These are phyloP conservation scores for Fusarium humuli DNA, from an alignment of 2,329 filamentous ascomycete genomes.

Conservation along the genomic window DNA sequence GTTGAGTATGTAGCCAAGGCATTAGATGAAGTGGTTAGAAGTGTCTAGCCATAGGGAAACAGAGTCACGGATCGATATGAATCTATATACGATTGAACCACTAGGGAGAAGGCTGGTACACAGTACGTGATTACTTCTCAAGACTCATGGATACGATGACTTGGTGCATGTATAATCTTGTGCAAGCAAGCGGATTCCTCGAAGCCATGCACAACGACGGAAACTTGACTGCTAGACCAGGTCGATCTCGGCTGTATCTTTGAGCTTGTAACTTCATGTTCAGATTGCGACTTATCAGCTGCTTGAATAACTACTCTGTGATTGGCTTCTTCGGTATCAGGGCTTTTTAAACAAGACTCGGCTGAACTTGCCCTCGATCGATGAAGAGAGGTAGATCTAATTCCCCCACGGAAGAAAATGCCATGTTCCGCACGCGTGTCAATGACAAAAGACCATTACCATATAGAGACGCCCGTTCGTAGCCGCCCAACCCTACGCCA, in stretches of 20 bases:
- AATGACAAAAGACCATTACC: not conserved
- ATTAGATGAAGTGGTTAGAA: conserved; percentile 33
- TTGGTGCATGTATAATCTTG: fast-evolving
- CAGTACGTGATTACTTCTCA: not conserved
- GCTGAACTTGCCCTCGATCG: not conserved
- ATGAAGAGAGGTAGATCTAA: not conserved
- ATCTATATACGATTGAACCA: not conserved
- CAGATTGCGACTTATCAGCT: not conserved
- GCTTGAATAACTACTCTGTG: not conserved
- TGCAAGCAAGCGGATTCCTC: not conserved
- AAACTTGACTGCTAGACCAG: not conserved
- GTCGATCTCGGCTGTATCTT: not conserved
- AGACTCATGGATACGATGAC: not conserved
- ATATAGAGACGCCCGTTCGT: not conserved
- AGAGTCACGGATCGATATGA: not conserved
- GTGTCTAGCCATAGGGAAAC: not conserved
- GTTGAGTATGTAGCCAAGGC: conserved; percentile 41
- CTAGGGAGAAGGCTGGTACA: not conserved
- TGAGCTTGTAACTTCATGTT: not conserved
- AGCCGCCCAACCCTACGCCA: not conserved
- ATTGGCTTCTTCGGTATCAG: not conserved
- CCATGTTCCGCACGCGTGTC: not conserved
- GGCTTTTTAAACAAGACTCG: not conserved
- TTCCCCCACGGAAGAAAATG: not conserved
- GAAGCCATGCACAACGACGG: not conserved